Percentiles rank a stretch among this genome's conserved stretches.
These are phyloP conservation scores for Tetradesmus obliquus DNA, from an alignment of 139 green algal genomes.

Conservation along the genomic window DNA sequence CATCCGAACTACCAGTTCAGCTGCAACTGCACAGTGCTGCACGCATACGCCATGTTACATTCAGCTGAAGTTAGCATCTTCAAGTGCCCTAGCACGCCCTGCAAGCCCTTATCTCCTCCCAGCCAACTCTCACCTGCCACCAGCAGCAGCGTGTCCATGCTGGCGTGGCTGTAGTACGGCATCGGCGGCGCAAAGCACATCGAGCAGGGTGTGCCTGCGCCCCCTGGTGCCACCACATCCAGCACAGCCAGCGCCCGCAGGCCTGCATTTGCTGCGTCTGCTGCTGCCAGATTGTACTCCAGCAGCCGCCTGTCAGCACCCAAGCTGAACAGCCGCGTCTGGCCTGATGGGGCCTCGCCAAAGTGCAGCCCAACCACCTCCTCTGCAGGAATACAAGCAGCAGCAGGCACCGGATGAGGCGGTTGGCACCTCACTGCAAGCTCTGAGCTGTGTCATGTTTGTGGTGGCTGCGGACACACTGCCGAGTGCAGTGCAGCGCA, in stretches of 20 bases:
- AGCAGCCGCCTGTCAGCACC: conserved; percentile 70
- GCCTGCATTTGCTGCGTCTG: conserved; percentile 45
- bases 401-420: not conserved
- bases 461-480: not conserved
- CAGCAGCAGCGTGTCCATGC: conserved; percentile 73
- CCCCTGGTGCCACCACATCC: conserved; percentile 48
- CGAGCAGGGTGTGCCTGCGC: conserved; percentile 50
- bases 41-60: not conserved
- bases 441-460: not conserved
- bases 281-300: conserved; percentile 73
- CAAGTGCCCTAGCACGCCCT: no score
- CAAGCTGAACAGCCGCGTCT: conserved; percentile 76
- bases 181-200: conserved; percentile 76
- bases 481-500: no score
- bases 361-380: conserved; percentile 67
- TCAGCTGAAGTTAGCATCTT: no score
- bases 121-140: conserved; percentile 52
- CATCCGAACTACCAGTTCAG: not conserved
- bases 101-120: no score
- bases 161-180: conserved; percentile 68
- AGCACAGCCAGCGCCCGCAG: conserved; percentile 47
- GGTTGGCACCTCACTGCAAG: no score
- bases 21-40: not conserved
- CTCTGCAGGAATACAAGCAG: conserved; percentile 5
- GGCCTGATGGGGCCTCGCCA: conserved; percentile 67